A percentile compares a stretch with the other conserved stretches of the same genome.
These are phyloP conservation scores for Scalesia atractyloides DNA, from an alignment of 129 eudicot species.

Conservation along the genomic window DNA sequence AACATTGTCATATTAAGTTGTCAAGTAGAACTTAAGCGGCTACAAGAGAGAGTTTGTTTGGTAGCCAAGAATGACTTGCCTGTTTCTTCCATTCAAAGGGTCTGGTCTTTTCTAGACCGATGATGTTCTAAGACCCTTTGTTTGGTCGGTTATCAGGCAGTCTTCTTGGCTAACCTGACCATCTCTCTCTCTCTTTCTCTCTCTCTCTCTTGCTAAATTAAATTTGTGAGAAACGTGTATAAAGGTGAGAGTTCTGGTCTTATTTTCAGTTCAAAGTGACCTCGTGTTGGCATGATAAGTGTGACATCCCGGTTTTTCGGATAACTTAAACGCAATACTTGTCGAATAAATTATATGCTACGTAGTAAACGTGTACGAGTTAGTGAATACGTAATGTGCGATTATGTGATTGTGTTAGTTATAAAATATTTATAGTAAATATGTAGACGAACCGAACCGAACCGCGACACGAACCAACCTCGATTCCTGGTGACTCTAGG, in stretches of 20 bases:
- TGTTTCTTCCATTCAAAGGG: conserved; percentile 32
- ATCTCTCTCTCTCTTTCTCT: conserved; percentile 42
- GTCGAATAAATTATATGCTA: too few species aligned
- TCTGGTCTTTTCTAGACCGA: conserved; percentile 1
- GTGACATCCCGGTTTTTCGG: too few species aligned
- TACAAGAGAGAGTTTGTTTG: conserved; percentile 38
- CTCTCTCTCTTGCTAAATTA: conserved; percentile 29
- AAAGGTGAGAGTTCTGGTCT: not conserved
- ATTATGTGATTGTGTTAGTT: too few species aligned
- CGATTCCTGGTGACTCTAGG: too few species aligned
- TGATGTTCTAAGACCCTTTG: conserved; percentile 5
- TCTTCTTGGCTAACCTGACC: conserved; percentile 53
- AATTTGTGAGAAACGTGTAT: not conserved
- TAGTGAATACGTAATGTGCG: too few species aligned
- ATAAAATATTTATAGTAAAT: too few species aligned
- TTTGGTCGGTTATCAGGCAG: conserved; percentile 47
- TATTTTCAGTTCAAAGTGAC: not conserved
- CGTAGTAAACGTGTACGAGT: too few species aligned
- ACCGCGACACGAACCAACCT: too few species aligned
- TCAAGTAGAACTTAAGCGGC: not conserved
- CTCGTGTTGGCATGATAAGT: too few species aligned
- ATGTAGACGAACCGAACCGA: too few species aligned
- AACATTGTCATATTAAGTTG: not conserved
- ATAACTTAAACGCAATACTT: too few species aligned
- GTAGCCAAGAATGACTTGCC: conserved; percentile 84